Percentiles rank a stretch among this genome's conserved stretches.
Evolutionary conservation across 2,329 filamentous ascomycete species (phyloP).

Genomic region (Aureobasidium leucospermi): DNA sequence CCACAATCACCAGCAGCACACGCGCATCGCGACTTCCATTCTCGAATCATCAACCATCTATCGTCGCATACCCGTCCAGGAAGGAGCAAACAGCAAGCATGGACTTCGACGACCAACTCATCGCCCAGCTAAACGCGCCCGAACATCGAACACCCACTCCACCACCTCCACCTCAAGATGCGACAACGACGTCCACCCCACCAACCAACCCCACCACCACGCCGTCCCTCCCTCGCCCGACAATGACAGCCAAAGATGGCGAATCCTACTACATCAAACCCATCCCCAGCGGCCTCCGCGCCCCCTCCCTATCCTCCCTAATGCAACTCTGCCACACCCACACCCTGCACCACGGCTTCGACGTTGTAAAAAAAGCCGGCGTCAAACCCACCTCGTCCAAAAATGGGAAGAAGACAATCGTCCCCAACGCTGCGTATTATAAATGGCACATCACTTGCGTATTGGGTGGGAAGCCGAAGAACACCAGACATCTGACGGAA

Average conservation of each 20-base stretch:
- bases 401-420: neutral
- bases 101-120: conserved; percentile 7
- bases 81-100: neutral
- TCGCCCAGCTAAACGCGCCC: neutral
- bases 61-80: too few species aligned
- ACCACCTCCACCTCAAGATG: neutral
- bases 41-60: neutral
- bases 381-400: neutral
- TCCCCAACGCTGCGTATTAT: neutral
- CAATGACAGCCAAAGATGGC: neutral
- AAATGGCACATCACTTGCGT: conserved; percentile 8
- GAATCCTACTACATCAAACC: conserved; percentile 10
- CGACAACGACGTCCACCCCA: neutral
- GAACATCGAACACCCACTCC: neutral
- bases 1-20: neutral
- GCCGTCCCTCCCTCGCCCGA: neutral
- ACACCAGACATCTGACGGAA: neutral
- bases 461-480: neutral
- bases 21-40: neutral
- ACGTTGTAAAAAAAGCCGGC: conserved; percentile 9
- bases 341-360: conserved; percentile 4
- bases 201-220: neutral
- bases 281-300: neutral
- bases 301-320: neutral
- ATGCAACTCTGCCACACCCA: neutral